A percentile compares a stretch with the other conserved stretches of the same genome.
Evolutionary conservation across 805 yeast species (phyloP).

Genomic region (Suhomyces sp.): DNA sequence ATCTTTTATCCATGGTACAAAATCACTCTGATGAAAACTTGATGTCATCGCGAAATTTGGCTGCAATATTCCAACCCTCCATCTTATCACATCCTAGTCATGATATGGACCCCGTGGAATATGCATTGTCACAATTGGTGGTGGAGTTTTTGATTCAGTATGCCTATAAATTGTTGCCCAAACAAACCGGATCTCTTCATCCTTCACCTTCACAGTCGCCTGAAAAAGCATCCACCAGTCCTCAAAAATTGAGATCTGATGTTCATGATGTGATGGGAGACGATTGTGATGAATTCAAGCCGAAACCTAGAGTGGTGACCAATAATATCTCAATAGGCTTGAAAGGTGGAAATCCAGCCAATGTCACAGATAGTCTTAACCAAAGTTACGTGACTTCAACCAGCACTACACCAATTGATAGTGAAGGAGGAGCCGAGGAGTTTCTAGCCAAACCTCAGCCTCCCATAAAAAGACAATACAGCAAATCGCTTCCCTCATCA

Average conservation of each 20-base stretch:
- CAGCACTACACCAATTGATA: slow-evolving; percentile 15
- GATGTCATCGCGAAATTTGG: slow-evolving; percentile 90
- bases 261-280: slow-evolving; percentile 1
- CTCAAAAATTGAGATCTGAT: not conserved
- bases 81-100: slow-evolving; percentile 88
- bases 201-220: slow-evolving; percentile 1
- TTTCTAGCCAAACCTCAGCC: slow-evolving; percentile 11
- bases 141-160: slow-evolving; percentile 88
- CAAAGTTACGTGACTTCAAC: slow-evolving; percentile 13
- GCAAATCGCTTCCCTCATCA: slow-evolving; percentile 32
- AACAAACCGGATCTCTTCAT: slow-evolving; percentile 16
- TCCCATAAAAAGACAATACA: slow-evolving; percentile 25
- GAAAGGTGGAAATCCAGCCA: not conserved
- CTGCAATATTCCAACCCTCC: slow-evolving; percentile 97
- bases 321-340: not conserved
- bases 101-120: slow-evolving; percentile 89
- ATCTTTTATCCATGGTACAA: slow-evolving; percentile 80
- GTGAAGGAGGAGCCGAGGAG: slow-evolving; percentile 3
- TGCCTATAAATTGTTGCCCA: slow-evolving; percentile 73
- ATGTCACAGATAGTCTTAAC: not conserved
- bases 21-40: slow-evolving; percentile 72
- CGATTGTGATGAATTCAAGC: not conserved
- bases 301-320: not conserved
- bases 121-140: slow-evolving; percentile 79
- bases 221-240: not conserved